These are phyloP conservation scores for Aspergillus quadricinctus DNA, from an alignment of 2,329 filamentous ascomycete genomes.

Conservation along the genomic window DNA sequence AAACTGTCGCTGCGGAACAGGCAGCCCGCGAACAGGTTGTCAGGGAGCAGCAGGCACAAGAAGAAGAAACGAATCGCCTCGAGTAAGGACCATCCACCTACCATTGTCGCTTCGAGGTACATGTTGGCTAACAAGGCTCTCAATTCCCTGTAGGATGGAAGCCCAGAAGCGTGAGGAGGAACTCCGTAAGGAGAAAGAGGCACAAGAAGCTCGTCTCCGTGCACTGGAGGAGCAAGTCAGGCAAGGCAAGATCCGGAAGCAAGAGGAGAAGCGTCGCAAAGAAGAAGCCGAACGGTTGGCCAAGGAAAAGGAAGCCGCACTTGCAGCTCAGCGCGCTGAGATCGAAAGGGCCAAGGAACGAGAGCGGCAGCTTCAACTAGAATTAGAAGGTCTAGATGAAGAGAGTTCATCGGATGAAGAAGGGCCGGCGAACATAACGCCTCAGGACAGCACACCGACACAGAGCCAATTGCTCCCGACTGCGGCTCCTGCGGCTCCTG, in stretches of 20 bases:
- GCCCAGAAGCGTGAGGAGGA: constrained; percentile 74
- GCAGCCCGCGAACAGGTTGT: constrained; percentile 51
- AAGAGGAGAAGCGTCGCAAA: constrained; percentile 89
- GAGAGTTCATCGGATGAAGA: constrained; percentile 79
- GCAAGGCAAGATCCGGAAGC: constrained; percentile 90
- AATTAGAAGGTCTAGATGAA: constrained; percentile 75
- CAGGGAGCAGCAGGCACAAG: constrained; percentile 67
- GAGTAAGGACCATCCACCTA: constrained; percentile 62
- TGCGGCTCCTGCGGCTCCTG: constrained; percentile 25
- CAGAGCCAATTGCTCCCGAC: constrained; percentile 52
- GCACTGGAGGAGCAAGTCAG: constrained; percentile 91
- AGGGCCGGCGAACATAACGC: constrained; percentile 65
- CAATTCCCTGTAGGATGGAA: constrained; percentile 56
- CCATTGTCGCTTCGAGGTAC: neutral
- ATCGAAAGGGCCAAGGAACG: constrained; percentile 87
- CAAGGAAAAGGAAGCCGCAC: constrained; percentile 79
- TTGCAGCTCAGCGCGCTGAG: constrained; percentile 82
- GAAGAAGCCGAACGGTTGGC: constrained; percentile 82
- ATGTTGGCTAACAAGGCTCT: neutral
- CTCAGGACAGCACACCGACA: constrained; percentile 56
- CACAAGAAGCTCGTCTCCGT: constrained; percentile 74
- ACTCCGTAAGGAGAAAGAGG: constrained; percentile 72
- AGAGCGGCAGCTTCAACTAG: constrained; percentile 82
- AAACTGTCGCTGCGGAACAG: constrained; percentile 61
- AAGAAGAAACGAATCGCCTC: constrained; percentile 66